These are phyloP conservation scores for Paratinospora sagittata DNA, from an alignment of 164 flowering plant species.

Conservation along the genomic window DNA sequence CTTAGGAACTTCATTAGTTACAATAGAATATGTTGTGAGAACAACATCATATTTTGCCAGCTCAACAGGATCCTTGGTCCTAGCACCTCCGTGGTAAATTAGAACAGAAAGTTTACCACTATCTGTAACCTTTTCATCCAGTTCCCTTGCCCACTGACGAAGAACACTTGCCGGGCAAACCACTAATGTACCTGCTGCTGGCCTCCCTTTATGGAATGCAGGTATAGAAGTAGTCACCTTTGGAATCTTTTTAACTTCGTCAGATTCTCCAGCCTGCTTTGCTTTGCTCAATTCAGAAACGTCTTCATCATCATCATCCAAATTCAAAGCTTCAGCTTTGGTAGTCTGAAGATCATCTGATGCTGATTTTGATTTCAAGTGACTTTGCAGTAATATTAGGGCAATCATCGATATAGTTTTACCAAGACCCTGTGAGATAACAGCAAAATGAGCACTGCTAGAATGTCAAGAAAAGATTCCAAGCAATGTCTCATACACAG, in stretches of 20 bases:
- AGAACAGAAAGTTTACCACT: conserved; percentile 61
- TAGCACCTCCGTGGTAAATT: conserved; percentile 77
- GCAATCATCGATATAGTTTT: conserved; percentile 91
- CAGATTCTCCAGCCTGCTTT: conserved; percentile 31
- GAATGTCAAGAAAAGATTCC: conserved; percentile 4
- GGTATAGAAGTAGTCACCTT: conserved; percentile 30
- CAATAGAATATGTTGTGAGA: conserved; percentile 89
- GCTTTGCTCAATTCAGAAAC: conserved; percentile 25
- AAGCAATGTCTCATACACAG: conserved; percentile 6
- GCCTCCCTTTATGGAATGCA: conserved; percentile 45
- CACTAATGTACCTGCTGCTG: conserved; percentile 86
- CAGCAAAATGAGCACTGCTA: conserved; percentile 14
- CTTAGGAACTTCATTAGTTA: conserved; percentile 93
- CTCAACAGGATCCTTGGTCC: conserved; percentile 75
- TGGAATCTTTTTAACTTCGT: conserved; percentile 24
- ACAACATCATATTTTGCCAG: conserved; percentile 89
- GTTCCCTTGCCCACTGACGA: conserved; percentile 91
- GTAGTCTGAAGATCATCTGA: conserved; percentile 23
- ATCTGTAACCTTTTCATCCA: conserved; percentile 73
- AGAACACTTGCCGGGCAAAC: conserved; percentile 97
- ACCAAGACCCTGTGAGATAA: conserved; percentile 84
- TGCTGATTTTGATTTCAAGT: conserved; percentile 36
- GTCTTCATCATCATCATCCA: conserved; percentile 76
- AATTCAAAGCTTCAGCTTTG: conserved; percentile 62
- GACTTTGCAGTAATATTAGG: conserved; percentile 67